A percentile compares a stretch with the other conserved stretches of the same genome.
Evolutionary conservation across 805 yeast species (phyloP).

Genomic region (Osmozyma mogii): DNA sequence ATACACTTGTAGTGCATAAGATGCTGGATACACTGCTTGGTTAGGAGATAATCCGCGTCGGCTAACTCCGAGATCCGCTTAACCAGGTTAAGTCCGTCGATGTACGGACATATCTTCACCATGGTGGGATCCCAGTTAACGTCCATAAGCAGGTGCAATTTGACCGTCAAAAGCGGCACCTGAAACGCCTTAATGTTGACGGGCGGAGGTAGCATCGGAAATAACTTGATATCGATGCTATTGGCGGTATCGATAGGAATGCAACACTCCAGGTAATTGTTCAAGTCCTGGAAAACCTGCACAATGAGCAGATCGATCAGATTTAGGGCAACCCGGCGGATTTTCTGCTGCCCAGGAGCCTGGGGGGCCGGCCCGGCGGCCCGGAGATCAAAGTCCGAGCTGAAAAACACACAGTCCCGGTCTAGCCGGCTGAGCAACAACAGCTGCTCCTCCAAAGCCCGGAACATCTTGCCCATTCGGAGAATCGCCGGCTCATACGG

Average conservation of each 20-base stretch:
- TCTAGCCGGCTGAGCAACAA: conserved; percentile 55
- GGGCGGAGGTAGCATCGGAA: conserved; percentile 80
- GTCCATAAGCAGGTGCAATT: conserved; percentile 64
- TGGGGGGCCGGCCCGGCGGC: conserved; percentile 2
- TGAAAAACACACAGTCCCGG: conserved; percentile 31
- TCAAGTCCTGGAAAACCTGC: conserved; percentile 89
- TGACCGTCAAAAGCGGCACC: conserved; percentile 88
- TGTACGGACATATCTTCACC: conserved; percentile 76
- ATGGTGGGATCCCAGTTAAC: conserved; percentile 97
- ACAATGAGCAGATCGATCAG: conserved; percentile 69
- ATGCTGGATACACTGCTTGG: conserved; percentile 85
- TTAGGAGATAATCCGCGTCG: conserved; percentile 68
- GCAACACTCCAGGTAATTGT: conserved; percentile 91
- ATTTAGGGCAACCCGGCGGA: conserved; percentile 27
- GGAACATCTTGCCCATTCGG: conserved; percentile 81
- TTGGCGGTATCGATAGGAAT: conserved; percentile 88
- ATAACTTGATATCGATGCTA: conserved; percentile 86
- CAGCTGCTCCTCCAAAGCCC: conserved; percentile 84
- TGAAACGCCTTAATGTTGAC: conserved; percentile 69
- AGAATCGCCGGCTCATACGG: conserved; percentile 83
- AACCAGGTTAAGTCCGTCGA: conserved; percentile 84
- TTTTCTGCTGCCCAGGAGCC: conserved; percentile 30
- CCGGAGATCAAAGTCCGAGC: conserved; percentile 12
- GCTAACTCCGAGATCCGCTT: conserved; percentile 69
- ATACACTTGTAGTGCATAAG: conserved; percentile 84